These are phyloP conservation scores for Ormosia semicastrata DNA, from an alignment of 306 rosid genomes.

Conservation along the genomic window DNA sequence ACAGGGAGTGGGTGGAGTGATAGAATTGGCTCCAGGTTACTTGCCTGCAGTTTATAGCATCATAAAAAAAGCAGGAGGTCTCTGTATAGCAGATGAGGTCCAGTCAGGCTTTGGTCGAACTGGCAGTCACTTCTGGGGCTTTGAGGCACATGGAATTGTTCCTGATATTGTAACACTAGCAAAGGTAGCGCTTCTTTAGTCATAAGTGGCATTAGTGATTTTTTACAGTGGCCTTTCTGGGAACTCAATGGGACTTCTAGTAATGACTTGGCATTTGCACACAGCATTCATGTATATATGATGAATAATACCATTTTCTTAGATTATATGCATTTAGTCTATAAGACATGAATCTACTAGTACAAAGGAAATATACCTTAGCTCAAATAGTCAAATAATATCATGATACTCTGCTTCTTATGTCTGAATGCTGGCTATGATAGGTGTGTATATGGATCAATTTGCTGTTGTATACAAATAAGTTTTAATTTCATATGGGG, in stretches of 20 bases:
- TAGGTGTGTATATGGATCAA: neutral
- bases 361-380: neutral
- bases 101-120: slow-evolving; percentile 52
- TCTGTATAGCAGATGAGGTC: slow-evolving; percentile 53
- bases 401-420: neutral
- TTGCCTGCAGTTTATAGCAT: slow-evolving; percentile 44
- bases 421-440: neutral
- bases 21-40: slow-evolving; percentile 54
- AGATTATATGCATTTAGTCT: neutral
- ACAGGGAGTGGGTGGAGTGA: slow-evolving; percentile 58
- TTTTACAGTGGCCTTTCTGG: neutral
- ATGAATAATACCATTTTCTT: neutral
- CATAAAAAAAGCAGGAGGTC: slow-evolving; percentile 47
- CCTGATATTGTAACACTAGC: slow-evolving; percentile 59
- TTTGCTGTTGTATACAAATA: neutral
- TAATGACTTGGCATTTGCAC: neutral
- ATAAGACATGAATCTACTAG: neutral
- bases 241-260: neutral
- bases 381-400: neutral
- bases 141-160: slow-evolving; percentile 48
- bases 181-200: slow-evolving; percentile 35
- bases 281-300: neutral
- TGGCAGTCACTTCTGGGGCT: slow-evolving; percentile 54
- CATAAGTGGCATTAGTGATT: neutral
- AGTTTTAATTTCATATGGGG: neutral